Evolutionary conservation across 192 early-diverging fungal species (phyloP), one percentile per base, ranked within the genome.

Genomic region (Cetraspora pellucida): DNA sequence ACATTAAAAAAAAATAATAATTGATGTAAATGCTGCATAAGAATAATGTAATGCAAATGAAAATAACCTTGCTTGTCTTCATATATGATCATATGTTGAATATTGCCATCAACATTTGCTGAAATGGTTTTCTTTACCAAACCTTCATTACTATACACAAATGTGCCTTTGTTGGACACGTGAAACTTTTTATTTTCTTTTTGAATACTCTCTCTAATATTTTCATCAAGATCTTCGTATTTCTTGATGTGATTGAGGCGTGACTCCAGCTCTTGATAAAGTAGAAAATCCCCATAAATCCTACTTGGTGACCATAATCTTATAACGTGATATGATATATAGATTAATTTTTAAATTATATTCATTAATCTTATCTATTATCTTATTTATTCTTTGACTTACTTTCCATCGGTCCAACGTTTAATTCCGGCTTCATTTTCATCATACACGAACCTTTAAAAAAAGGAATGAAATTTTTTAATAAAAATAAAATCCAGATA

Each of bases 341-440:
- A 2, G 0, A 49, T 65, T 1, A 19, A 69, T 25, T 50, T 47
- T 19, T 43, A n/a, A 13, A 44, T 23, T 69, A 14, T 3, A 10
- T 54, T 54, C 5, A 19, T 16, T 54, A 16, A 16, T 54, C 2
- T 16, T 54, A 14, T 59, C 10, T 59, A 59, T 59, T 27, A 10
- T 59, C 23, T 8, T 21, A 58, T 58, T 8, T 21, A 58, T 47
- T 17, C 0, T 16, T 52, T 52, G 6, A 74, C 72, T 28, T 74
- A 74, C 25, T 70, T 75, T 13, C 83, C 83, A 50, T 84, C 83
- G 0, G 83, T 84, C 83, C 83, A 84, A 21, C 83, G 80, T 50
- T 72, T 72, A 28, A 84, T 84, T 2, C 80, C 74, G 0, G 83
- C 77, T 50, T 78, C 78, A 13, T n/a, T n/a, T 44, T 84, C 83